Percentiles rank a stretch among this genome's conserved stretches.
Evolutionary conservation across 2,329 filamentous ascomycete genomes (phyloP).

Genomic region (Alternaria infectoria): DNA sequence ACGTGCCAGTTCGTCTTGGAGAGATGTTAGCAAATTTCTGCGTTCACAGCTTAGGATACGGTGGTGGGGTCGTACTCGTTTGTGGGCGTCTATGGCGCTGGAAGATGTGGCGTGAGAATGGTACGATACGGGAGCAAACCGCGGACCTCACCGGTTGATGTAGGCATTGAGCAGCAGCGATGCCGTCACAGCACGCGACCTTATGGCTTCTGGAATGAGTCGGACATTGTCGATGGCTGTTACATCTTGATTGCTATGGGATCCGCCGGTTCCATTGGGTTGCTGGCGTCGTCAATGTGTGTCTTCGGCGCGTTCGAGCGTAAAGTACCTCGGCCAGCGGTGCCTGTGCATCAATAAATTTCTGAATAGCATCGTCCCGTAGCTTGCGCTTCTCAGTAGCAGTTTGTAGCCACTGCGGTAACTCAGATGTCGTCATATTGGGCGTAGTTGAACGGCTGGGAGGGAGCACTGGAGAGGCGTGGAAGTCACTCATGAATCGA

Average conservation of each 20-base stretch:
- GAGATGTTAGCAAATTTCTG: slow-evolving; percentile 42
- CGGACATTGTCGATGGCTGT: slow-evolving; percentile 26
- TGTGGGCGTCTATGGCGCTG: slow-evolving; percentile 42
- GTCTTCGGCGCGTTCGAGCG: neutral
- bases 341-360: slow-evolving; percentile 19
- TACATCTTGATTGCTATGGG: slow-evolving; percentile 3
- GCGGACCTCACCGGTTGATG: slow-evolving; percentile 37
- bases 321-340: slow-evolving; percentile 6
- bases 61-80: slow-evolving; percentile 28
- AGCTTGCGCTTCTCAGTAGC: slow-evolving; percentile 30
- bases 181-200: slow-evolving; percentile 37
- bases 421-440: slow-evolving; percentile 18
- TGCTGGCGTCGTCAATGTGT: slow-evolving; percentile 20
- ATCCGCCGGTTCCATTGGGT: slow-evolving; percentile 17
- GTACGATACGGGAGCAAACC: slow-evolving; percentile 20
- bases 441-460: neutral
- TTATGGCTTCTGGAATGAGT: slow-evolving; percentile 29
- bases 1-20: slow-evolving; percentile 47
- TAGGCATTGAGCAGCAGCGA: slow-evolving; percentile 36
- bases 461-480: neutral
- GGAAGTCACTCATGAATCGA: neutral
- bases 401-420: slow-evolving; percentile 36
- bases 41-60: neutral
- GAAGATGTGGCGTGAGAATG: slow-evolving; percentile 44
- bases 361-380: slow-evolving; percentile 35